Percentiles rank a stretch among this genome's conserved stretches.
These are phyloP conservation scores for Curvularia lunata DNA, from an alignment of 2,329 filamentous ascomycete genomes.

Conservation along the genomic window DNA sequence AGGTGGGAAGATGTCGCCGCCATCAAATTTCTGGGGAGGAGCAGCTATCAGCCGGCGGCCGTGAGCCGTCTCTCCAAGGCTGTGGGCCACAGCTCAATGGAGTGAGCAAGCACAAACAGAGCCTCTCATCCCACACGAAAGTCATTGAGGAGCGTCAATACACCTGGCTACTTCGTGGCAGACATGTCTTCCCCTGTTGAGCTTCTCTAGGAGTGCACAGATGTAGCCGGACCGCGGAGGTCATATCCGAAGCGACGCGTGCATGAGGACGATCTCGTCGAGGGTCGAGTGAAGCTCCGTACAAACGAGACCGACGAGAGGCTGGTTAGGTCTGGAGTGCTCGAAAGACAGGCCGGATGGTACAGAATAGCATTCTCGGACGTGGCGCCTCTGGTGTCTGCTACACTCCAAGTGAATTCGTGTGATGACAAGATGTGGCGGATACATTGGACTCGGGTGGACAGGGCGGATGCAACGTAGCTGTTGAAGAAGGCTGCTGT, in stretches of 20 bases:
- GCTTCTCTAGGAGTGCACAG: background rate
- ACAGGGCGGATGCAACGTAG: background rate
- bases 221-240: constrained; percentile 1
- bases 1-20: background rate
- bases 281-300: background rate
- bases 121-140: background rate
- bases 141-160: background rate
- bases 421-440: background rate
- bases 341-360: background rate
- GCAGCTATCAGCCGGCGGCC: constrained; percentile 5
- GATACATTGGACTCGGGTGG: background rate
- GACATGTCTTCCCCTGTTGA: background rate
- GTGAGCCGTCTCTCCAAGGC: background rate
- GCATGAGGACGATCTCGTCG: background rate
- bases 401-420: constrained; percentile 1
- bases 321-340: background rate
- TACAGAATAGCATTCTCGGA: constrained; percentile 1
- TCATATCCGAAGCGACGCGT: background rate
- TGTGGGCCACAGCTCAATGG: constrained; percentile 3
- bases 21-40: background rate
- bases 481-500: constrained; percentile 2
- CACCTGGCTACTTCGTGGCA: background rate
- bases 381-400: constrained; percentile 6
- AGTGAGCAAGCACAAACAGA: constrained; percentile 6
- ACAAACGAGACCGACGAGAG: background rate